Evolutionary conservation across 805 yeast species (phyloP).

Genomic region (Saccharomyces jurei): DNA sequence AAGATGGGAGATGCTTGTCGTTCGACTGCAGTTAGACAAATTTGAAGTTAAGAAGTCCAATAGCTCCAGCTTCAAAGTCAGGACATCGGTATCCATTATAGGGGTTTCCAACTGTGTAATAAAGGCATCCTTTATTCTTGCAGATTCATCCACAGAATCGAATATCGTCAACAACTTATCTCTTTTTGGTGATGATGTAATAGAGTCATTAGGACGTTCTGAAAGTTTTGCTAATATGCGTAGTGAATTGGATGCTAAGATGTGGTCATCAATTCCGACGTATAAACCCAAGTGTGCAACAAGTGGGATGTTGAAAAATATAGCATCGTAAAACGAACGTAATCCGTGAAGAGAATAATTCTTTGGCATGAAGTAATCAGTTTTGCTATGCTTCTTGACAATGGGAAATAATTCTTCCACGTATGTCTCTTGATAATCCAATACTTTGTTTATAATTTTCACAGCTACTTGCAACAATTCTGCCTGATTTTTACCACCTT

Average conservation of each 20-base stretch:
- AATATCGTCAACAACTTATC: constrained; percentile 63
- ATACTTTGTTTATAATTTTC: constrained; percentile 36
- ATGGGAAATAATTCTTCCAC: constrained; percentile 35
- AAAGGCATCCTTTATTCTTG: constrained; percentile 63
- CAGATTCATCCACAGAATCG: constrained; percentile 71
- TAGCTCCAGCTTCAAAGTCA: constrained; percentile 48
- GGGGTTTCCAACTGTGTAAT: constrained; percentile 55
- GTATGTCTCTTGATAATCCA: constrained; percentile 52
- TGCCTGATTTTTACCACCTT: constrained; percentile 20
- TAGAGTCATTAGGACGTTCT: constrained; percentile 21
- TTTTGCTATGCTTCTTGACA: constrained; percentile 25
- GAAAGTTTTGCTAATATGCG: constrained; percentile 46
- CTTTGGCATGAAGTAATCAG: constrained; percentile 25
- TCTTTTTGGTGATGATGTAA: constrained; percentile 36
- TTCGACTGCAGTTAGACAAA: constrained; percentile 35
- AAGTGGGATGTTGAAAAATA: constrained; percentile 60
- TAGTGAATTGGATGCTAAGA: constrained; percentile 48
- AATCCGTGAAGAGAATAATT: constrained; percentile 50
- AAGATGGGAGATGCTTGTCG: constrained; percentile 59
- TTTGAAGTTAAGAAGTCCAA: constrained; percentile 50
- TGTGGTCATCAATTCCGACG: constrained; percentile 47
- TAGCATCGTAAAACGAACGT: constrained; percentile 59
- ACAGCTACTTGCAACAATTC: constrained; percentile 37
- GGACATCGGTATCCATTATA: constrained; percentile 32
- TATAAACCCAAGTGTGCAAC: constrained; percentile 70